A percentile compares a stretch with the other conserved stretches of the same genome.
phyloP scores from a whole-genome alignment of 2,329 filamentous ascomycete genomes.

The Verticillium nonalfalfae region DNA sequence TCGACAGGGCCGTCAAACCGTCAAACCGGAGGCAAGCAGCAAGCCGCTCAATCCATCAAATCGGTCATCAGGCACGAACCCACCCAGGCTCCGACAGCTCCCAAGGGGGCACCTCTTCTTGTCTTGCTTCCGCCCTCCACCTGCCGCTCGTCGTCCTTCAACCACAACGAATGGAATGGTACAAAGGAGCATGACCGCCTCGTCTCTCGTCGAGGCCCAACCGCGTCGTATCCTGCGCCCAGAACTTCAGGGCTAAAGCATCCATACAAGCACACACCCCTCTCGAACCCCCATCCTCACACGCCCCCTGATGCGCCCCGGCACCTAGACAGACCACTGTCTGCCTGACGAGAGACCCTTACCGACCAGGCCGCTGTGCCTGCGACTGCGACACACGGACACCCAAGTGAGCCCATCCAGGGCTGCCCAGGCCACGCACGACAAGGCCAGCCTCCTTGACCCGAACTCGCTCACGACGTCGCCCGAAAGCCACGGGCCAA shows the following conservation, averaged over 20 bases:
- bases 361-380: neutral
- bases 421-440: neutral
- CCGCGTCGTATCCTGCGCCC: neutral
- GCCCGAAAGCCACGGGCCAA: neutral
- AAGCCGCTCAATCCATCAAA: neutral
- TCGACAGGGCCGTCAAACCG: neutral
- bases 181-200: neutral
- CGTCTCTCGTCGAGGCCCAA: neutral
- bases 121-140: neutral
- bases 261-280: neutral
- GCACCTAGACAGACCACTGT: neutral
- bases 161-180: neutral
- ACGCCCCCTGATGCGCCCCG: neutral
- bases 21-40: neutral
- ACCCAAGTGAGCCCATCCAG: neutral
- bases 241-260: neutral
- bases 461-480: neutral
- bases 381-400: neutral
- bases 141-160: neutral
- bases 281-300: neutral
- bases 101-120: neutral
- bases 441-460: neutral
- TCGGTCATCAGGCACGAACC: neutral
- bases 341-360: neutral
- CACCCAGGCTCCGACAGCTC: neutral